Percentiles rank a stretch among this genome's conserved stretches.
Evolutionary conservation across 2,329 filamentous ascomycete species (phyloP).

Genomic region (Aspergillus eucalypticola): DNA sequence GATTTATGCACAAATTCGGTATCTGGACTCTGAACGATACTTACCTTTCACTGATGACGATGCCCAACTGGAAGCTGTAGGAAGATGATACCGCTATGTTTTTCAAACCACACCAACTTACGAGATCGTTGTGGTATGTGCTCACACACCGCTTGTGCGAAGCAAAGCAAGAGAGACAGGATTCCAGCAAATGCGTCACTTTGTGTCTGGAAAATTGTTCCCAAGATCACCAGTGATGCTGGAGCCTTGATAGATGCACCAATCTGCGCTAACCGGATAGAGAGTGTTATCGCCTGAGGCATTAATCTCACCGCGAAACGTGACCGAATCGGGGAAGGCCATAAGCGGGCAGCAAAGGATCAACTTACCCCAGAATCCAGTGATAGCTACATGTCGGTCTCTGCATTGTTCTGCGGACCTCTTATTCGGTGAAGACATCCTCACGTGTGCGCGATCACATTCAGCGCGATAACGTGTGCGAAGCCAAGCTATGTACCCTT

Average conservation of each 20-base stretch:
- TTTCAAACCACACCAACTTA: too few species aligned
- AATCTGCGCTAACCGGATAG: conserved; percentile 8
- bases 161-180: neutral
- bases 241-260: too few species aligned
- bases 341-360: neutral
- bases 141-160: too few species aligned
- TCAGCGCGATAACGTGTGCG: neutral
- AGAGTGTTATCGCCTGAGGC: conserved; percentile 16
- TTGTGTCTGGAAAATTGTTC: too few species aligned
- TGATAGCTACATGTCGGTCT: neutral
- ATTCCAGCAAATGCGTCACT: too few species aligned
- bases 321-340: conserved; percentile 20
- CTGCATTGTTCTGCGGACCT: too few species aligned
- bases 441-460: neutral
- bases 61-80: too few species aligned
- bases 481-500: neutral
- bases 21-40: too few species aligned
- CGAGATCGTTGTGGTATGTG: too few species aligned
- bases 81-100: too few species aligned
- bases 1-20: too few species aligned
- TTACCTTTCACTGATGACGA: too few species aligned
- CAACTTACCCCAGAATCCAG: neutral
- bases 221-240: neutral
- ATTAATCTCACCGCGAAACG: conserved; percentile 14
- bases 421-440: neutral